These are phyloP conservation scores for Penicillium sp. DNA, from an alignment of 2,329 filamentous ascomycete genomes.

Conservation along the genomic window DNA sequence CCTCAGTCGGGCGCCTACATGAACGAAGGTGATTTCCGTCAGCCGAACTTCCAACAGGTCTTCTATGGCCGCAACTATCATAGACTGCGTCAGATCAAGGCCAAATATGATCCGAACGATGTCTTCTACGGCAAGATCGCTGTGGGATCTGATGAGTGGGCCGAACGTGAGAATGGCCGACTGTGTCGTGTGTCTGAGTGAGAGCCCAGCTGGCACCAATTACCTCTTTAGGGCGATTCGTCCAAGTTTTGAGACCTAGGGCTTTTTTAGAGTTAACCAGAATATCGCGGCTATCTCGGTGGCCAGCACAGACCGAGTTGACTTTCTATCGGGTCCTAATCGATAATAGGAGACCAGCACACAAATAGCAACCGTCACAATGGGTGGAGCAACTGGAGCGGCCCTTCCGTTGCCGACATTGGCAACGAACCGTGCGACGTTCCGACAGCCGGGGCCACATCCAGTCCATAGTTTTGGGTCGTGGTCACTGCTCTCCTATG, in stretches of 20 bases:
- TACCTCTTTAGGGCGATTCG: neutral
- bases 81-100: constrained; percentile 33
- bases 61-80: constrained; percentile 41
- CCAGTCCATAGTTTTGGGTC: neutral
- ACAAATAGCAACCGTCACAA: constrained; percentile 1
- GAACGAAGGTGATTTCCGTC: constrained; percentile 30
- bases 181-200: neutral
- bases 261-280: neutral
- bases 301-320: neutral
- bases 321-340: neutral
- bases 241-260: neutral
- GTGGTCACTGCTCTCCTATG: neutral
- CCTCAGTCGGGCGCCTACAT: constrained; percentile 30
- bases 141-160: constrained; percentile 4
- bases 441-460: neutral
- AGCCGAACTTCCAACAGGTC: constrained; percentile 34
- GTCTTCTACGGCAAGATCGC: constrained; percentile 28
- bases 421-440: constrained; percentile 1
- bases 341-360: constrained; percentile 1
- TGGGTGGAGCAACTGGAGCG: constrained; percentile 1
- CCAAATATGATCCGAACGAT: constrained; percentile 36
- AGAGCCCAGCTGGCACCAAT: neutral
- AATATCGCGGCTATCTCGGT: neutral
- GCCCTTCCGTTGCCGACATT: constrained; percentile 2
- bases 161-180: constrained; percentile 1